Evolutionary conservation across 2,329 filamentous ascomycete genomes (phyloP).

Genomic region (Xylaria sp.): DNA sequence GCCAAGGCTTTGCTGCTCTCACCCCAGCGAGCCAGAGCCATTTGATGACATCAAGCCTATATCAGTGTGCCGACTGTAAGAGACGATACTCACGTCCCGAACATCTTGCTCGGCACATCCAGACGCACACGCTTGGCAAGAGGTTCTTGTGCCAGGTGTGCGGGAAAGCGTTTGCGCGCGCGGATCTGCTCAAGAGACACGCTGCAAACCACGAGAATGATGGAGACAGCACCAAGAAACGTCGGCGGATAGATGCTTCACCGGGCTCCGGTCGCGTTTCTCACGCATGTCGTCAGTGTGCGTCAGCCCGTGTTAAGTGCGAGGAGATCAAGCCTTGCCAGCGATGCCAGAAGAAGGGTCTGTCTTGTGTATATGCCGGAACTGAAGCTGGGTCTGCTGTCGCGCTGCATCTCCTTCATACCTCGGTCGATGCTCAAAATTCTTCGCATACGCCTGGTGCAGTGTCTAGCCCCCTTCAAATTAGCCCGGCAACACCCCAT

Average conservation of each 20-base stretch:
- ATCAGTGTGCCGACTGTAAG: conserved; percentile 59
- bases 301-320: conserved; percentile 59
- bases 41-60: conserved; percentile 42
- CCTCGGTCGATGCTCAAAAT: conserved; percentile 46
- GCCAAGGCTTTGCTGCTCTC: neutral
- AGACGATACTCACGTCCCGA: conserved; percentile 59
- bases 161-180: conserved; percentile 59
- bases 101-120: conserved; percentile 52
- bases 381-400: conserved; percentile 48
- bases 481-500: conserved; percentile 27
- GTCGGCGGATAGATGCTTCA: conserved; percentile 52
- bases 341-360: conserved; percentile 54
- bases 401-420: conserved; percentile 51
- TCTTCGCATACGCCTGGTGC: conserved; percentile 22
- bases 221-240: conserved; percentile 52
- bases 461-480: conserved; percentile 9
- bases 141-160: conserved; percentile 48
- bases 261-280: conserved; percentile 56
- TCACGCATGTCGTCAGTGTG: conserved; percentile 59
- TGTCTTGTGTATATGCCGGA: conserved; percentile 51
- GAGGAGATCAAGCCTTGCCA: conserved; percentile 61
- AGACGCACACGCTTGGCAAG: conserved; percentile 37
- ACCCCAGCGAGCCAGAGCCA: conserved; percentile 30
- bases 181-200: conserved; percentile 60
- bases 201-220: conserved; percentile 56